Conservation (phyloP, 2,329 filamentous ascomycete species). For the Zymoseptoria crescenta region DNA sequence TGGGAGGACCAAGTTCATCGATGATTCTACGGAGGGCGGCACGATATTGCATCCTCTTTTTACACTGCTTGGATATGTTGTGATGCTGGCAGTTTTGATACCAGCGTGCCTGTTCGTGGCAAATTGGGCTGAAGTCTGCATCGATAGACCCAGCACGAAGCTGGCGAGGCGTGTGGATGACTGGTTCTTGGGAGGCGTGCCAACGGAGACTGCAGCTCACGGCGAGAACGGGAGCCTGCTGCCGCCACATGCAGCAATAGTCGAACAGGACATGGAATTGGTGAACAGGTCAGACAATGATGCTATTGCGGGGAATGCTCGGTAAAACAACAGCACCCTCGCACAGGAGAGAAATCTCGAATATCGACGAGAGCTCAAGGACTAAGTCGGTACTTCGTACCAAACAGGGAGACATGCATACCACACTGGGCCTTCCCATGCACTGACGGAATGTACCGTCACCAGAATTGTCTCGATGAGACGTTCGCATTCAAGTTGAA, state of each 20-base stretch:
- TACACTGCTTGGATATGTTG: conserved; percentile 5
- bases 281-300: background rate
- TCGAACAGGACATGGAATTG: background rate
- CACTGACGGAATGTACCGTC: too few relatives aligned
- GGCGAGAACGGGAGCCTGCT: background rate
- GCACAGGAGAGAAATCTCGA: background rate
- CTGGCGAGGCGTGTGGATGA: conserved; percentile 10
- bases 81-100: conserved; percentile 1
- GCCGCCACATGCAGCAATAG: background rate
- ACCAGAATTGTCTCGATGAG: too few relatives aligned
- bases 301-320: background rate
- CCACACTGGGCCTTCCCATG: too few relatives aligned
- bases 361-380: too few relatives aligned
- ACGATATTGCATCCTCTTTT: conserved; percentile 1
- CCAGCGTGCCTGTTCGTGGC: conserved; percentile 9
- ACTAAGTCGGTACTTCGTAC: too few relatives aligned
- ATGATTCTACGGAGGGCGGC: background rate
- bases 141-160: conserved; percentile 10
- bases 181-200: conserved; percentile 1
- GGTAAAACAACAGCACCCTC: background rate
- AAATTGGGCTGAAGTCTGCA: conserved; percentile 8
- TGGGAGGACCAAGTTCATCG: conserved; percentile 3
- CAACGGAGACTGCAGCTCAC: background rate
- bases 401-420: too few relatives aligned
- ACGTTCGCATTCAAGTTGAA: too few relatives aligned